Percentiles rank a stretch among this genome's conserved stretches.
Conservation (phyloP, 176 grass and related monocot species). For the Tillandsia leiboldiana region DNA sequence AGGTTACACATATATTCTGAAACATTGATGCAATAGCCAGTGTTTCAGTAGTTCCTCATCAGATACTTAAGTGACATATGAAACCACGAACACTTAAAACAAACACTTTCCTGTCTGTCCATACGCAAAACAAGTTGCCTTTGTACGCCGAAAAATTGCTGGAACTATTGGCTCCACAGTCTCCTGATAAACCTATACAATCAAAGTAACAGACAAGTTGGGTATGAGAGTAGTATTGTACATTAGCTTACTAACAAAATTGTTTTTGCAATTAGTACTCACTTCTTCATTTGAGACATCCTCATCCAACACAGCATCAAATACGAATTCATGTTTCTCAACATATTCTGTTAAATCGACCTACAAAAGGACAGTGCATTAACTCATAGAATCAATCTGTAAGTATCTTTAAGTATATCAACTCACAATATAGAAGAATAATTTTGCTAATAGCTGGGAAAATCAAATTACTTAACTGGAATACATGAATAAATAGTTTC, state of each 20-base stretch:
- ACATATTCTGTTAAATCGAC: constrained; percentile 98
- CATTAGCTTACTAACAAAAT: constrained; percentile 1
- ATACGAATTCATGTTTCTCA: constrained; percentile 94
- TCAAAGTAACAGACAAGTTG: constrained; percentile 8
- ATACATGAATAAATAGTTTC: no score
- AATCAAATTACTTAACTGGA: no score
- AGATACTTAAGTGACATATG: background rate
- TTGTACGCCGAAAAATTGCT: constrained; percentile 89
- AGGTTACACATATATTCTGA: background rate
- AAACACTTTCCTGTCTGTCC: constrained; percentile 79
- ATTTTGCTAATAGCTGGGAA: background rate
- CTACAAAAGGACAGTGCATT: constrained; percentile 22
- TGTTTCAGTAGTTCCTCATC: background rate
- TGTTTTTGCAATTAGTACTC: constrained; percentile 1
- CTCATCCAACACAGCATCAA: constrained; percentile 97
- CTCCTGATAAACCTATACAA: constrained; percentile 78
- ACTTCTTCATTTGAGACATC: constrained; percentile 98
- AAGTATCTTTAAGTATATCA: background rate
- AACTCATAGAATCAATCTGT: background rate
- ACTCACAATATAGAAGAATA: background rate
- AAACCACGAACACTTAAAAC: background rate
- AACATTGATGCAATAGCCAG: background rate
- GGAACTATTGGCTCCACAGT: constrained; percentile 95
- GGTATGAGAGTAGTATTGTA: constrained; percentile 4
- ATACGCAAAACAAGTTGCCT: constrained; percentile 99